These are phyloP conservation scores for Anacardium occidentale DNA, from an alignment of 345 rosid genomes.

Conservation along the genomic window DNA sequence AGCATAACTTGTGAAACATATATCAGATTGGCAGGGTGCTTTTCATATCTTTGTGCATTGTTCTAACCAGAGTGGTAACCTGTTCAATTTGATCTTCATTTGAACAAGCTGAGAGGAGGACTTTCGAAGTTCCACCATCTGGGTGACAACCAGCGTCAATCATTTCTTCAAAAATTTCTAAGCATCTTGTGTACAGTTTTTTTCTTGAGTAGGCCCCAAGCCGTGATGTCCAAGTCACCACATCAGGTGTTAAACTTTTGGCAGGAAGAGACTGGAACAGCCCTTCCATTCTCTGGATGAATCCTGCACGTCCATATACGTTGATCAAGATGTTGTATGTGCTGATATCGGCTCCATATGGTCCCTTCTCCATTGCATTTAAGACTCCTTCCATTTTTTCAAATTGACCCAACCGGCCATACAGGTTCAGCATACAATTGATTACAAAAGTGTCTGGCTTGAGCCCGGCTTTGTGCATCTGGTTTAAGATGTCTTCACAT, in stretches of 20 bases:
- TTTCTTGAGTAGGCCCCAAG: slow-evolving; percentile 77
- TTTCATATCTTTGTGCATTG: slow-evolving; percentile 61
- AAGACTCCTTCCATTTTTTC: slow-evolving; percentile 74
- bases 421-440: slow-evolving; percentile 81
- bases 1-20: background rate
- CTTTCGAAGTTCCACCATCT: slow-evolving; percentile 85
- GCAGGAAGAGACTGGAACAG: slow-evolving; percentile 44
- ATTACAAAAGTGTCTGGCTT: slow-evolving; percentile 77
- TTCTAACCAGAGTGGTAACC: slow-evolving; percentile 68
- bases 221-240: slow-evolving; percentile 92
- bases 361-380: slow-evolving; percentile 56
- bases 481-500: slow-evolving; percentile 68
- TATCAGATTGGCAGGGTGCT: slow-evolving; percentile 42
- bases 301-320: slow-evolving; percentile 73
- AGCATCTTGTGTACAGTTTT: slow-evolving; percentile 64
- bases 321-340: slow-evolving; percentile 89
- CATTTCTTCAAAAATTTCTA: slow-evolving; percentile 88
- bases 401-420: slow-evolving; percentile 74
- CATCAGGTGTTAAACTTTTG: slow-evolving; percentile 57
- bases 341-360: slow-evolving; percentile 60
- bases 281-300: slow-evolving; percentile 62
- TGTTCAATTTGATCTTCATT: slow-evolving; percentile 76
- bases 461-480: slow-evolving; percentile 71
- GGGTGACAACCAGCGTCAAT: slow-evolving; percentile 79
- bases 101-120: slow-evolving; percentile 76